Conservation (phyloP, 257 asterid species). For the Solanum chmielewskii region DNA sequence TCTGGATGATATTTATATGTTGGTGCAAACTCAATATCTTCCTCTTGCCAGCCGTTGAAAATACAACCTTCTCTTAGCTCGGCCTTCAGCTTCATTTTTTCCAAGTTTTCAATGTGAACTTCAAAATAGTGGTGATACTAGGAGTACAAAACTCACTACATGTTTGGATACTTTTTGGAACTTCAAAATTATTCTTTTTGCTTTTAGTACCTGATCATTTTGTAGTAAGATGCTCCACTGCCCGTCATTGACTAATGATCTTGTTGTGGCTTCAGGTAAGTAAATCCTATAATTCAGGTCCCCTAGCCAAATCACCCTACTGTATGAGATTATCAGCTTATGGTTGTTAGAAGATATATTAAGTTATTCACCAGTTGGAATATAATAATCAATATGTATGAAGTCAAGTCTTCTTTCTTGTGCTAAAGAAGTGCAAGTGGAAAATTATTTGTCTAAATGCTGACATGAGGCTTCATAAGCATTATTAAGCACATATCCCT, state of each 20-base stretch:
- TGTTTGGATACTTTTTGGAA: neutral
- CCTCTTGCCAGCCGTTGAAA: slow-evolving; percentile 55
- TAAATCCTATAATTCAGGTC: slow-evolving; percentile 59
- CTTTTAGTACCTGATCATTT: slow-evolving; percentile 45
- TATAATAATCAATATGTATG: neutral
- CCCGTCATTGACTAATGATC: slow-evolving; percentile 37
- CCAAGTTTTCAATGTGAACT: slow-evolving; percentile 8
- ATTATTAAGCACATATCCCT: neutral
- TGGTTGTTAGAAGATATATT: neutral
- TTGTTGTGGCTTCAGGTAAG: slow-evolving; percentile 48
- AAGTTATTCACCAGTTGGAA: neutral
- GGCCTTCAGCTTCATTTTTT: slow-evolving; percentile 38
- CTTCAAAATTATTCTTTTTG: neutral
- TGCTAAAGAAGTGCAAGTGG: neutral
- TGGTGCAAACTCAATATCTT: slow-evolving; percentile 48
- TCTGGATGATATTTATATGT: slow-evolving; percentile 45
- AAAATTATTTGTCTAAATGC: neutral
- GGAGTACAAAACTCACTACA: neutral
- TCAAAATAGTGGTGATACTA: neutral
- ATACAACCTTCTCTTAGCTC: slow-evolving; percentile 41
- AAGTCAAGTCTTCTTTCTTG: neutral
- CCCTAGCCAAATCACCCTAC: slow-evolving; percentile 61
- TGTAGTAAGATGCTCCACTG: slow-evolving; percentile 45
- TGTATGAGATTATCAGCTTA: slow-evolving; percentile 8
- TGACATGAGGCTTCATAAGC: neutral